Evolutionary conservation across 805 yeast genomes (phyloP).

Genomic region (Suhomyces sp.): DNA sequence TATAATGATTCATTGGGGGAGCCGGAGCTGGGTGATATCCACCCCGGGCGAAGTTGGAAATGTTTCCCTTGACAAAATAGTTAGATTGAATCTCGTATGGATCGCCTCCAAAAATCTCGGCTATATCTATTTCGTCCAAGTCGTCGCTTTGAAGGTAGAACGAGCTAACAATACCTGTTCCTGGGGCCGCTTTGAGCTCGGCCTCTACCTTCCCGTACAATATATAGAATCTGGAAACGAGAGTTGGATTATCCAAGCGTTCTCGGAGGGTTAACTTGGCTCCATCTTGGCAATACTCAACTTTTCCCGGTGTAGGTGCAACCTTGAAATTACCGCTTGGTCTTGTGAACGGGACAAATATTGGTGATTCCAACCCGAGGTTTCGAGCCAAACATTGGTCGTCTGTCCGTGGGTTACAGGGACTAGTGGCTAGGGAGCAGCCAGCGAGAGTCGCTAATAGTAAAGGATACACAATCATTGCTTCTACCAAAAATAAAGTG

Average conservation of each 20-base stretch:
- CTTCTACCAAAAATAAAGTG: background rate
- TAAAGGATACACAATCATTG: background rate
- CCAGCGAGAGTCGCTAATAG: background rate
- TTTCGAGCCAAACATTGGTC: constrained; percentile 24
- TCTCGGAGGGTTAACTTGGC: constrained; percentile 9
- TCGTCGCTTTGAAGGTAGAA: constrained; percentile 43
- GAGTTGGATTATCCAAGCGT: constrained; percentile 14
- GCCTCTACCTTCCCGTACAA: constrained; percentile 38
- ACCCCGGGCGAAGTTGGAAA: constrained; percentile 34
- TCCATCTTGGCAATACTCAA: constrained; percentile 6
- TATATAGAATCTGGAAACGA: constrained; percentile 19
- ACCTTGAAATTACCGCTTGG: background rate
- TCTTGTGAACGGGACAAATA: constrained; percentile 16
- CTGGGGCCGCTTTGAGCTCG: constrained; percentile 30
- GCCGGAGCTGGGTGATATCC: constrained; percentile 24
- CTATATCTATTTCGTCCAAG: constrained; percentile 41
- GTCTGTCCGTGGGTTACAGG: constrained; percentile 29
- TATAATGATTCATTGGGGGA: constrained; percentile 24
- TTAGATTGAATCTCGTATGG: constrained; percentile 31
- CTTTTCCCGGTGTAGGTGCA: background rate
- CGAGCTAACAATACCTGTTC: constrained; percentile 36
- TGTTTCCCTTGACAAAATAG: constrained; percentile 40
- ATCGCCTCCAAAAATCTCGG: constrained; percentile 39
- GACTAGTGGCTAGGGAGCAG: background rate
- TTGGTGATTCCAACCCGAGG: constrained; percentile 19